phyloP scores from a whole-genome alignment of 805 yeast species.

The Starmerella vitae region DNA sequence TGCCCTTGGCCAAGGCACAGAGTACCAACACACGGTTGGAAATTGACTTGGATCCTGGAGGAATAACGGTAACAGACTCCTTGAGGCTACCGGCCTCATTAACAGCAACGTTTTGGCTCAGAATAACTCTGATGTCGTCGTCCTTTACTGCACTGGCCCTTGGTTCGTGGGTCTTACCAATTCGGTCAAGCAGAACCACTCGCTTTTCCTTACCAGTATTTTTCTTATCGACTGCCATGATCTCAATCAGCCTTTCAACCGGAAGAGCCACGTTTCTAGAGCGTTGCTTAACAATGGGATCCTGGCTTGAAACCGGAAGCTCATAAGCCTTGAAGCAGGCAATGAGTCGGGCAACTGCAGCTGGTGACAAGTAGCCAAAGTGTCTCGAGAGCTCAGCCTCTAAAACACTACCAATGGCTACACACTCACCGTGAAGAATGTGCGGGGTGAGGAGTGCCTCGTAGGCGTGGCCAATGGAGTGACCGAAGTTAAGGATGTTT shows the following conservation, averaged over 20 bases:
- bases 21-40: conserved; percentile 87
- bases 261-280: conserved; percentile 60
- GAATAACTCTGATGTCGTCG: conserved; percentile 62
- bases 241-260: conserved; percentile 56
- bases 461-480: conserved; percentile 93
- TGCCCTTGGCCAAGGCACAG: conserved; percentile 83
- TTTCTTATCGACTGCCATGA: conserved; percentile 93
- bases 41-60: conserved; percentile 96
- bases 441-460: conserved; percentile 97
- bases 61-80: conserved; percentile 38
- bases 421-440: conserved; percentile 96
- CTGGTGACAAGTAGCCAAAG: conserved; percentile 76
- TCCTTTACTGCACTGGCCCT: conserved; percentile 77
- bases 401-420: conserved; percentile 86
- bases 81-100: conserved; percentile 24
- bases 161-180: conserved; percentile 81
- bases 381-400: conserved; percentile 95
- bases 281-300: conserved; percentile 54
- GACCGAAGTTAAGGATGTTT: conserved; percentile 88
- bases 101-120: conserved; percentile 71
- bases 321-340: conserved; percentile 77
- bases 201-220: conserved; percentile 87
- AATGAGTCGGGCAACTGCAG: conserved; percentile 80
- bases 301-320: conserved; percentile 66
- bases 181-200: conserved; percentile 66